Evolutionary conservation across 768 basidiomycete species (phyloP), one percentile per base, ranked within the genome.

Genomic region (Podaxis rugospora): DNA sequence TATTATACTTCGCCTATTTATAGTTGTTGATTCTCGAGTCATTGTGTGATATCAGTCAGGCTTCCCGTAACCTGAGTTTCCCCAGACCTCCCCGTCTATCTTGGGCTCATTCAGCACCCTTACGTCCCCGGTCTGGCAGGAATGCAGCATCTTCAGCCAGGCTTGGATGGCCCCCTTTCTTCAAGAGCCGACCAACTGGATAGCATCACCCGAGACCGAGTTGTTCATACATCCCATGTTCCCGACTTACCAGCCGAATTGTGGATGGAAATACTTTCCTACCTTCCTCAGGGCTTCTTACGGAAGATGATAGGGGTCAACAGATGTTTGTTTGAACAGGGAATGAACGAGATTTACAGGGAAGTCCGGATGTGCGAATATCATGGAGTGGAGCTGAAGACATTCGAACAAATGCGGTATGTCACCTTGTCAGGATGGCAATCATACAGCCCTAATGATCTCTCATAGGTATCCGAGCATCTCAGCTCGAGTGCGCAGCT

Each of bases 291-390:
- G 11, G 52, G 52, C 40, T 57, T 62, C 5, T 42, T 67, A 21
- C 66, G 63, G 23, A 71, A 67, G 54, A 57, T 71, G 59, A 66
- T 72, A 36, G 69, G 71, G 6, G 47, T 72, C 21, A 74, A 68
- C 37, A 64, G 70, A 21, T 56, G 52, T 4, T 63, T 72, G 7
- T 74, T 72, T 51, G 66, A 71, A 49, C 63, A 71, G 5, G 71
- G 66, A 2, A 59, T 72, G 62, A 60, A 71, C 35, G 67, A 72
- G 28, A 67, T 69, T n/a, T 74, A 71, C 58, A 61, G 65, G 32
- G 71, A 72, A 55, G 55, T 72, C 3, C 59, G 68, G 46, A 64
- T 74, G 21, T 64, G 67, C n/a, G 44, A 59, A 1, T 64, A 70
- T 51, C 67, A 70, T 53, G 61, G 66, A 25, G 56, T 51, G 1